Evolutionary conservation across 768 basidiomycete genomes (phyloP), one percentile per base, ranked within the genome.

Genomic region (Tubosaeta sp.): DNA sequence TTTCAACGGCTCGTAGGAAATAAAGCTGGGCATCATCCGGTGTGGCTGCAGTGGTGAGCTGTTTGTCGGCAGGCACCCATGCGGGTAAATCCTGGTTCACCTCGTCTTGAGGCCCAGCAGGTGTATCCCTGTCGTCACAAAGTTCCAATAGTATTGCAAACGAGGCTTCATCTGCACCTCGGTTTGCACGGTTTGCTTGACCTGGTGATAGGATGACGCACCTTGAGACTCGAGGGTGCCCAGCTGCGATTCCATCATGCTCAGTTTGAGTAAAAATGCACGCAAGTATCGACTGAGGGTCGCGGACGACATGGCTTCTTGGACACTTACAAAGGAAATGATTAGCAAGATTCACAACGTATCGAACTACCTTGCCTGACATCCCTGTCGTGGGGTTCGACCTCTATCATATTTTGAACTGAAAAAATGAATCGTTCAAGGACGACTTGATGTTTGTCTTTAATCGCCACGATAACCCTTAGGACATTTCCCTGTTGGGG

Each of bases 361-460:
- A 10, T 12, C 24, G 27, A 29, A 30, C 41, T 3, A 40, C 54
- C 64, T 49, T 56, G 87, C 89, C 80, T 79, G 18, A 79, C 78
- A 55, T 88, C 83, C 62, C 83, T 87, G 64, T 87, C 77, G 69
- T 79, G 86, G 0, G 74, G 58, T 55, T 87, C 86, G 25, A 89
- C 77, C 48, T 83, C 65, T 25, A 91, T 79, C 81, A 94, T 85
- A 65, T 79, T 87, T 53, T 86, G 83, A n/a, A 95, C 66, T 21
- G 90, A 83, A 66, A 96, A 92, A 18, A 95, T 79, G 67, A 89
- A 96, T 3, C 94, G 80, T 65, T 98, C 94, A n/a, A 96, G 71
- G 14, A 91, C 78, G 21, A 84, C 73, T 53, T 92, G 84, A 10
- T 87, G 79, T 55, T 81, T 82, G 63, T 87, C 82, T 61, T 92